Percentiles rank a stretch among this genome's conserved stretches.
These are phyloP conservation scores for Apostasia shenzhenica DNA, from an alignment of 106 monocot genomes.

Conservation along the genomic window DNA sequence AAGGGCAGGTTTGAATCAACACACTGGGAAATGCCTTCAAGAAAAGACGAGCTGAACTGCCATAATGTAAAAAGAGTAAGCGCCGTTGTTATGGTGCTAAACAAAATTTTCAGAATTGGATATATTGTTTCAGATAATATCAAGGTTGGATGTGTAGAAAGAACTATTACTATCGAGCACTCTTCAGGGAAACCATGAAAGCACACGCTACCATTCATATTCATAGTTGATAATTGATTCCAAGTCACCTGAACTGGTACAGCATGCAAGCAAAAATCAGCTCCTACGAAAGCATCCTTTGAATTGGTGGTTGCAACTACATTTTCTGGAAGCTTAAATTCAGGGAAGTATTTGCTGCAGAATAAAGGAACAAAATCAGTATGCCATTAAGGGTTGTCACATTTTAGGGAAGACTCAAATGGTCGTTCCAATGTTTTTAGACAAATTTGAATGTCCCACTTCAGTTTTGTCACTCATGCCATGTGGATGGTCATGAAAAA, in stretches of 20 bases:
- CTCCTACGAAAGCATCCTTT: constrained; percentile 67
- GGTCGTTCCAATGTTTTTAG: no score
- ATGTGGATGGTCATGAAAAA: no score
- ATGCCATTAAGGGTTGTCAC: not conserved
- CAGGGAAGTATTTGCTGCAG: constrained; percentile 77
- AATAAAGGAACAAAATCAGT: not conserved
- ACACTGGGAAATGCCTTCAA: constrained; percentile 71
- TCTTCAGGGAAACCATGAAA: not conserved
- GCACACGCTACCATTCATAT: not conserved
- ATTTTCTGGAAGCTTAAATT: constrained; percentile 76
- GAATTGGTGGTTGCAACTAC: constrained; percentile 70
- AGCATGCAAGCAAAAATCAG: constrained; percentile 96
- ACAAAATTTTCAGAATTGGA: not conserved
- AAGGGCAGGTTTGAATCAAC: constrained; percentile 88
- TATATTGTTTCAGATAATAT: not conserved
- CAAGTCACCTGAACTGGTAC: constrained; percentile 90
- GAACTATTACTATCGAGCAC: not conserved
- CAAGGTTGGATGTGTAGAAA: not conserved
- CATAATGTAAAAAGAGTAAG: constrained; percentile 30
- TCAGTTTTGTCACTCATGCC: no score
- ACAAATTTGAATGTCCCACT: no score
- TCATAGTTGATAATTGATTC: not conserved
- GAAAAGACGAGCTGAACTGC: constrained; percentile 97
- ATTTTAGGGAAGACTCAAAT: no score
- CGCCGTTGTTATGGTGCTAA: not conserved